Evolutionary conservation across 2,329 filamentous ascomycete species (phyloP).

Genomic region (Lasiodiplodia hormozganensis): DNA sequence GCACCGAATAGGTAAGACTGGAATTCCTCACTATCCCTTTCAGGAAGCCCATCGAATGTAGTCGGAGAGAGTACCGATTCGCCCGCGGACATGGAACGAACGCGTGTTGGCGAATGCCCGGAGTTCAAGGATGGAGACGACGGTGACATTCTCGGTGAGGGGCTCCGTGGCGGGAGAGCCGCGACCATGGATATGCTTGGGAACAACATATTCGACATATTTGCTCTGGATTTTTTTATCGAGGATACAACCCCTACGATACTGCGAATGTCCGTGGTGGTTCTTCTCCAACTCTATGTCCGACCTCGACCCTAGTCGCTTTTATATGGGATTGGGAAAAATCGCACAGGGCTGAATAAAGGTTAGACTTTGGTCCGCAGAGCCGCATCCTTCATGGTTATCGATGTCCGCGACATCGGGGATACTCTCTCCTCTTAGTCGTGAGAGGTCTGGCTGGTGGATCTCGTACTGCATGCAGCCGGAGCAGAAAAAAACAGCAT

Average conservation of each 20-base stretch:
- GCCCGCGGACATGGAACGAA: neutral
- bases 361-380: neutral
- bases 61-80: neutral
- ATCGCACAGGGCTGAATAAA: neutral
- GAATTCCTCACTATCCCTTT: neutral
- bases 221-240: neutral
- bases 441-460: neutral
- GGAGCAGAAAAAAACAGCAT: neutral
- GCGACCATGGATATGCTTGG: conserved; percentile 13
- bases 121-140: neutral
- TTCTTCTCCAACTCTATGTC: neutral
- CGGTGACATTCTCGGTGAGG: neutral
- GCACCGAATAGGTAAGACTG: neutral
- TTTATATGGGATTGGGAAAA: neutral
- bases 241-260: neutral
- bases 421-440: neutral
- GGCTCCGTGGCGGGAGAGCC: neutral
- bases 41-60: neutral
- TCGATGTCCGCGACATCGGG: neutral
- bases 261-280: neutral
- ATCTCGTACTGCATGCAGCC: neutral
- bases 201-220: neutral
- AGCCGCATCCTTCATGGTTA: neutral
- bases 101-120: neutral
- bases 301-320: neutral